Evolutionary conservation across 192 early-diverging fungal species (phyloP), one percentile per base, ranked within the genome.

Genomic region (Mortierella antarctica): DNA sequence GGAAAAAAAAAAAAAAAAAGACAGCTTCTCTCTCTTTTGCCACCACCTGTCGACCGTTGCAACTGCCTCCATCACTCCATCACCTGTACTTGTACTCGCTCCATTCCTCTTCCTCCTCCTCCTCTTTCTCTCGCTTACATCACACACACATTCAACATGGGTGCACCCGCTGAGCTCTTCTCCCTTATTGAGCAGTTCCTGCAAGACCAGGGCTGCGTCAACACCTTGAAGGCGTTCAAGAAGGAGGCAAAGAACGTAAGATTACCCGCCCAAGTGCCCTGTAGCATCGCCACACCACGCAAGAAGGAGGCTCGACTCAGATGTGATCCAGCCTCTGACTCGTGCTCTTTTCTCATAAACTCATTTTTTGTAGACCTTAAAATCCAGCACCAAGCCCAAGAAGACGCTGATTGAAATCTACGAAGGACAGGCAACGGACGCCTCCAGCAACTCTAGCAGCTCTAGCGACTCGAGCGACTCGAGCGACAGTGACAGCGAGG

Each of bases 181-280:
- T 54, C 65, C 17, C 77, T 80, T 56, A 72, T 80, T 31, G 77
- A 80, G 70, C 62, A 68, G 59, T 80, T 80, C 54, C 59, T 80
- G 15, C 65, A 71, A 59, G 77, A 80, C n/a, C 77, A 80, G 53
- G 70, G 59, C 59, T 80, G 77, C 47, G 65, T 80, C 55, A 49
- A 80, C 40, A 71, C 69, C 56, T 50, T 80, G 44, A 80, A 80
- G 60, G 63, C 77, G 15, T 80, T 80, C 60, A 56, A 72, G 59
- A 80, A 80, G 65, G 77, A 80, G 17, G 77, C 77, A 13, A 80
- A 80, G 77, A 80, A 80, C 65, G 77, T 80, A 80, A 48, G 65
- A 13, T 14, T 12, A 40, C 6, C 7, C 3, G 41, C 5, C 21
- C 31, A 0, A n/a, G 3, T 20, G 2, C 11, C 51, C 56, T 20